These are phyloP conservation scores for Syzygium malaccense DNA, from an alignment of 441 rosid genomes.

Conservation along the genomic window DNA sequence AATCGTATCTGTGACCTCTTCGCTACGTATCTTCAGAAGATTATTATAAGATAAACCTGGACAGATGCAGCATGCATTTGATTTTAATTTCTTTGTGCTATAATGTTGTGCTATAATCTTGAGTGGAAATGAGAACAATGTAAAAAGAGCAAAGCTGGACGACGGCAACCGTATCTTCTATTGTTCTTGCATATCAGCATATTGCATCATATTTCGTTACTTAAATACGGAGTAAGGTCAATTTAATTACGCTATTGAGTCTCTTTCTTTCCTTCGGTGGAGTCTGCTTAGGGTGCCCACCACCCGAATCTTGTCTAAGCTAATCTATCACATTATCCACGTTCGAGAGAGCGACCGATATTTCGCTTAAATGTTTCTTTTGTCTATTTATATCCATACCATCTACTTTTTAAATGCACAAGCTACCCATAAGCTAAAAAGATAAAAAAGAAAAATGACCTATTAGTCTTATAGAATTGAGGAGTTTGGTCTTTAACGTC, in stretches of 20 bases:
- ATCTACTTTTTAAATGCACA: neutral
- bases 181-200: neutral
- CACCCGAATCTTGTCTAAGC: neutral
- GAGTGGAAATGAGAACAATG: neutral
- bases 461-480: neutral
- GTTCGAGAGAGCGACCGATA: neutral
- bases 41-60: too few species aligned
- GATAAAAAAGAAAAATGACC: neutral
- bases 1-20: too few species aligned
- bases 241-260: too few species aligned
- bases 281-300: neutral
- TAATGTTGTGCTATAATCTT: too few species aligned
- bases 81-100: too few species aligned
- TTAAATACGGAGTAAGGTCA: neutral
- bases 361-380: neutral
- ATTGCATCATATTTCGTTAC: accelerated
- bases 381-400: accelerated
- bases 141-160: neutral
- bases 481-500: neutral
- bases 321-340: too few species aligned
- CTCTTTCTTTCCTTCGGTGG: neutral
- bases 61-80: too few species aligned
- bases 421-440: neutral
- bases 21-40: too few species aligned
- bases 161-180: neutral